Base-by-base conservation (phyloP, 2,329 filamentous ascomycete species). In the Pseudogymnoascus sp. region DNA sequence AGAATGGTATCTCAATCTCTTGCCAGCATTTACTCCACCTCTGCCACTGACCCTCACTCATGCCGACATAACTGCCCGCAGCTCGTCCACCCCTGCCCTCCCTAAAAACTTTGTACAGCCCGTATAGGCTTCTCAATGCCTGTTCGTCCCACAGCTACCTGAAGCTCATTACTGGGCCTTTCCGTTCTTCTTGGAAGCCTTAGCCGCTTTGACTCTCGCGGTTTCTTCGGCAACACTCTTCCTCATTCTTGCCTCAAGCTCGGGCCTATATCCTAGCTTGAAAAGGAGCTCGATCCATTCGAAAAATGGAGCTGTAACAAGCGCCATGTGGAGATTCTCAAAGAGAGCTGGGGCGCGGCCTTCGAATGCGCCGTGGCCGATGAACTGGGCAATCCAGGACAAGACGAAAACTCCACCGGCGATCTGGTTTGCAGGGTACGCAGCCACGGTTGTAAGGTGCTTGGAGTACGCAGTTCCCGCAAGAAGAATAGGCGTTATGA, bases 231-330 rank as follows among this genome's bases (percentile, higher is more conserved):
- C 76, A 3, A 97, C 90, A 37, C 82, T 85, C 72, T 86, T 85
- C 64, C 93, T 85, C 47, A 97, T 84, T 58, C 93, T 85, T 63
- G 82, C 81, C 76, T 93, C 91, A 67, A 99, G 79, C 73, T 96
- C 91, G 1, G 87, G 89, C 63, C 94, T 84, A 75, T 97, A 99
- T 57, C 94, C 94, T 58, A 95, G 83, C 69, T 81, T 85, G 78
- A 99, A 99, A 25, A 99, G 80, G 22, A 95, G 76, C 77, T 97
- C 92, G 68, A 99, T 88, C 90, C 94, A 99, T 62, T 97, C 93
- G 69, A 97, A 99, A 70, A 99, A 88, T 7, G 94, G 94, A 0
- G 94, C 94, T 22, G 97, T 80, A 70, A 97, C 93, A 65, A 97
- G 75, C 28, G 94, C 92, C 75, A 97, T 94, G 57, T 95, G 80